A percentile compares a stretch with the other conserved stretches of the same genome.
phyloP scores from a whole-genome alignment of 2,329 filamentous ascomycete species.

The Coleophoma crateriformis region DNA sequence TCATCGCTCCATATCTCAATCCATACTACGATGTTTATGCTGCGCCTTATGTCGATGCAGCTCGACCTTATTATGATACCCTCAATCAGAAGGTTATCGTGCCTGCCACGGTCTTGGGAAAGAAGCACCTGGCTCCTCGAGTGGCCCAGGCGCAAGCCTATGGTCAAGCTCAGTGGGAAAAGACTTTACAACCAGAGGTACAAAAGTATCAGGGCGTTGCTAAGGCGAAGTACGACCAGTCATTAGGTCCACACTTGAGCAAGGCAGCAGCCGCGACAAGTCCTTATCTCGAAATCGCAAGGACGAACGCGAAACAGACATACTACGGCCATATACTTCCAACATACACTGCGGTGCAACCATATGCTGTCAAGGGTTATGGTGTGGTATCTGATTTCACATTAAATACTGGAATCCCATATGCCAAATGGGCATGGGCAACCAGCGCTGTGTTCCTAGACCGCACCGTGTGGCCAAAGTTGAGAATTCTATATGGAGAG shows the following conservation, averaged over 20 bases:
- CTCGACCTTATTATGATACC: slow-evolving; percentile 67
- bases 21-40: slow-evolving; percentile 86
- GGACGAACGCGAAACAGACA: slow-evolving; percentile 57
- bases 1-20: slow-evolving; percentile 66
- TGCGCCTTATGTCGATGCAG: slow-evolving; percentile 73
- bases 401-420: slow-evolving; percentile 65
- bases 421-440: slow-evolving; percentile 64
- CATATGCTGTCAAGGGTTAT: slow-evolving; percentile 69
- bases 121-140: slow-evolving; percentile 70
- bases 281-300: slow-evolving; percentile 69
- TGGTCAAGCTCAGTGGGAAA: slow-evolving; percentile 69
- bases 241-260: slow-evolving; percentile 69
- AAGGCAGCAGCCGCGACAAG: slow-evolving; percentile 49
- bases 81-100: slow-evolving; percentile 60
- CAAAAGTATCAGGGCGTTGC: slow-evolving; percentile 56
- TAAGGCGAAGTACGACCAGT: slow-evolving; percentile 61
- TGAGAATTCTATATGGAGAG: slow-evolving; percentile 76
- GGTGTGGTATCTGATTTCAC: slow-evolving; percentile 60
- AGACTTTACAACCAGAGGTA: slow-evolving; percentile 70
- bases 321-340: slow-evolving; percentile 73
- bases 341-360: slow-evolving; percentile 66
- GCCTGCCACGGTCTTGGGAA: slow-evolving; percentile 62
- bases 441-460: slow-evolving; percentile 67
- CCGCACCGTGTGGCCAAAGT: slow-evolving; percentile 72
- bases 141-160: slow-evolving; percentile 63